phyloP scores from a whole-genome alignment of 768 basidiomycete species.

The Dictyophora rubrovolvata region DNA sequence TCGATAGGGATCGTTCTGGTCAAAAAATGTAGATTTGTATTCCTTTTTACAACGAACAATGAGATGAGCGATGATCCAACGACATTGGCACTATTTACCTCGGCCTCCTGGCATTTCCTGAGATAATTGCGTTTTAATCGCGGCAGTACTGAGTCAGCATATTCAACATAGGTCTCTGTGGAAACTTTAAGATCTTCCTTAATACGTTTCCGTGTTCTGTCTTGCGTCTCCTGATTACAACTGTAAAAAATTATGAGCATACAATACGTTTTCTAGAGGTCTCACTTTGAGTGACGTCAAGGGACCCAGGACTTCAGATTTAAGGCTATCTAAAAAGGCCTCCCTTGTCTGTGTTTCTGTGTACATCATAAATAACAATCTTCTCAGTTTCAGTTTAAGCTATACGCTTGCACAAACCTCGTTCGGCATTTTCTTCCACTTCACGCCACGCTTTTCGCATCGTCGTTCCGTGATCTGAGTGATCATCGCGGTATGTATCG shows the following conservation, averaged over 20 bases:
- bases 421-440: constrained; percentile 73
- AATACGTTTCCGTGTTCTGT: constrained; percentile 83
- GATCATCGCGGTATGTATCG: constrained; percentile 67
- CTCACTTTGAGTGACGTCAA: constrained; percentile 57
- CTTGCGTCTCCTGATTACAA: constrained; percentile 66
- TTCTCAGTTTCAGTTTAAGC: not conserved
- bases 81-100: constrained; percentile 37
- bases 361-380: not conserved
- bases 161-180: constrained; percentile 65
- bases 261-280: not conserved
- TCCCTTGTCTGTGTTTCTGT: constrained; percentile 74
- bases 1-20: constrained; percentile 27
- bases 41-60: constrained; percentile 36
- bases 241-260: not conserved
- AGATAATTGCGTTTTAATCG: constrained; percentile 69
- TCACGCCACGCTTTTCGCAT: constrained; percentile 74
- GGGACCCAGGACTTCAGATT: constrained; percentile 61
- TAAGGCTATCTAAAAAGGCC: constrained; percentile 66
- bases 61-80: not conserved
- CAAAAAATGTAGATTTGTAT: constrained; percentile 39
- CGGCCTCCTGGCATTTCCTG: constrained; percentile 81
- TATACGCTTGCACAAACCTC: constrained; percentile 37
- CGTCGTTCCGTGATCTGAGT: constrained; percentile 44
- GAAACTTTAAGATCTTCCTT: constrained; percentile 86
- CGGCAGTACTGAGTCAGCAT: constrained; percentile 68